phyloP scores from a whole-genome alignment of 192 early-diverging fungal species.

The Lobosporangium transversale region DNA sequence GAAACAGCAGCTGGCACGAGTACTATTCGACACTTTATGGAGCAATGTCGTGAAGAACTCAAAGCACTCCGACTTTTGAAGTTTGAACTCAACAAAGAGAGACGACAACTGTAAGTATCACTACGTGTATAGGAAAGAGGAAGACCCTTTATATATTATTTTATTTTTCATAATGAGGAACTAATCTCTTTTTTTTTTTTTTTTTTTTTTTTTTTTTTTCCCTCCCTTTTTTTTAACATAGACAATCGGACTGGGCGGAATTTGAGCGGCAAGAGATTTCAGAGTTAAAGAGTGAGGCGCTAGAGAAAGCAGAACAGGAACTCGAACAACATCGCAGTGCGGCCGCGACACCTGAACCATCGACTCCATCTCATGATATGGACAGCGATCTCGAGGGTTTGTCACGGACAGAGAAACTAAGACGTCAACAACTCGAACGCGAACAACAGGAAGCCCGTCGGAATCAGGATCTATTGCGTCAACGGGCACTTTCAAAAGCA shows the following conservation, averaged over 20 bases:
- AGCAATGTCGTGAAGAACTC: constrained; percentile 74
- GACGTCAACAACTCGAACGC: constrained; percentile 57
- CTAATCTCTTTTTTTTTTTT: not conserved
- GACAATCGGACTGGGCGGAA: constrained; percentile 56
- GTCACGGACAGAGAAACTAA: constrained; percentile 59
- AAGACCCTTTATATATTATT: too few species aligned
- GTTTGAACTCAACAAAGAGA: constrained; percentile 73
- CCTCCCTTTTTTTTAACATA: not conserved
- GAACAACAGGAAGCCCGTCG: constrained; percentile 58
- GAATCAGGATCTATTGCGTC: constrained; percentile 53
- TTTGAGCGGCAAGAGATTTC: constrained; percentile 51
- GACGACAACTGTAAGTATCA: constrained; percentile 71
- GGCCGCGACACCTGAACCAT: constrained; percentile 34
- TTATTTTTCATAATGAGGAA: too few species aligned
- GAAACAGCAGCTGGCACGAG: constrained; percentile 70
- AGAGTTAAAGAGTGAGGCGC: constrained; percentile 5
- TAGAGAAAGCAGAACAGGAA: constrained; percentile 23
- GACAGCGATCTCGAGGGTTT: constrained; percentile 35
- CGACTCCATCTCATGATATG: not conserved
- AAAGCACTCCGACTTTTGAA: constrained; percentile 80
- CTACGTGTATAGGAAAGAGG: too few species aligned
- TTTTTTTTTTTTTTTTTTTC: not conserved
- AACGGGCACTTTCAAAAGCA: constrained; percentile 53
- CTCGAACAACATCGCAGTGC: constrained; percentile 1
- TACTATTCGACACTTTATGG: constrained; percentile 74